These are phyloP conservation scores for Tetrapyrgos nigripes DNA, from an alignment of 1,284 basidiomycete species.

Conservation along the genomic window DNA sequence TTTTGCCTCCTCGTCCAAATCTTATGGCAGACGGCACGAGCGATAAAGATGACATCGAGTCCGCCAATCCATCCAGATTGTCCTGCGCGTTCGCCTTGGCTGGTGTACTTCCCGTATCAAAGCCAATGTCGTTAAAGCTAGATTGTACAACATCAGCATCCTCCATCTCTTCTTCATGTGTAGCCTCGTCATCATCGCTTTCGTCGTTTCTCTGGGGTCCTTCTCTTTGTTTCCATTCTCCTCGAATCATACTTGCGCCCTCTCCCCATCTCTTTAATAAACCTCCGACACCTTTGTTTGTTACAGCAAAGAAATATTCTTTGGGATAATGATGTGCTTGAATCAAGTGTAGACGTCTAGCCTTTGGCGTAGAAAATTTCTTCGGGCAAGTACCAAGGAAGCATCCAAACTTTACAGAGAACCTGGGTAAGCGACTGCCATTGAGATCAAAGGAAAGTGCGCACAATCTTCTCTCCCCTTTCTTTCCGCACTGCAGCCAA, in stretches of 20 bases:
- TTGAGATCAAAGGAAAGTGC: constrained; percentile 35
- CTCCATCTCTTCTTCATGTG: constrained; percentile 10
- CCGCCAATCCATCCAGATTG: neutral
- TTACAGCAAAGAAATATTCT: constrained; percentile 88
- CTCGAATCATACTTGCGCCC: constrained; percentile 76
- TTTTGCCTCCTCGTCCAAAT: constrained; percentile 9
- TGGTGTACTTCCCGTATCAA: neutral
- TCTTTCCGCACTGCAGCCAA: constrained; percentile 76
- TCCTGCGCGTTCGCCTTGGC: neutral
- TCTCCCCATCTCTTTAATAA: constrained; percentile 79
- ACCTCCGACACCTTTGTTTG: constrained; percentile 86
- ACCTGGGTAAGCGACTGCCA: constrained; percentile 4
- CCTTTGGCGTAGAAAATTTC: constrained; percentile 78
- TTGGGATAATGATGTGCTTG: constrained; percentile 83
- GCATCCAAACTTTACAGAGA: constrained; percentile 75
- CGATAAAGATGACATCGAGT: constrained; percentile 6
- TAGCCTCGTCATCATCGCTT: constrained; percentile 20
- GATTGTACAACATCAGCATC: neutral
- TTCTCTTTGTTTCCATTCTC: constrained; percentile 68
- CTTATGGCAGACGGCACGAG: constrained; percentile 6
- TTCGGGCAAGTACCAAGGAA: constrained; percentile 71
- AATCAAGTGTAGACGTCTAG: constrained; percentile 82
- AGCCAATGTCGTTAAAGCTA: no score
- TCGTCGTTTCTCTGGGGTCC: constrained; percentile 34
- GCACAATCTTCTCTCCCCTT: constrained; percentile 87